A percentile compares a stretch with the other conserved stretches of the same genome.
Evolutionary conservation across 148 eudicot species (phyloP).

Genomic region (Camellia japonica): DNA sequence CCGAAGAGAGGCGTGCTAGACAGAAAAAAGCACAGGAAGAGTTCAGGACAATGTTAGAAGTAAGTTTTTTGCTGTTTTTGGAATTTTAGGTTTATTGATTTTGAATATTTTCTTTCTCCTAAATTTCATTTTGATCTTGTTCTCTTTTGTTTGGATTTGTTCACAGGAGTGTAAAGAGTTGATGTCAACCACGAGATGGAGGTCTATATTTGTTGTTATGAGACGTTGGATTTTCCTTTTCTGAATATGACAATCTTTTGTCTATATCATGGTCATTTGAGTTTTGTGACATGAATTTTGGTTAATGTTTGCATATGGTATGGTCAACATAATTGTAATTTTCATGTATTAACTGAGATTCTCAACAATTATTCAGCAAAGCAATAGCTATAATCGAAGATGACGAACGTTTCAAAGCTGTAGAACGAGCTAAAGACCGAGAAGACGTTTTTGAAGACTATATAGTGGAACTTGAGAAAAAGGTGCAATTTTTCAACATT

Average conservation of each 20-base stretch:
- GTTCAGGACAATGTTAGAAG: slow-evolving; percentile 79
- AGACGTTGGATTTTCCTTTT: neutral
- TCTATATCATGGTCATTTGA: slow-evolving; percentile 6
- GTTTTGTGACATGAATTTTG: neutral
- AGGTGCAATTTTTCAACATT: slow-evolving; percentile 41
- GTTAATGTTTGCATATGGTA: neutral
- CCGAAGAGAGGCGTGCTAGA: slow-evolving; percentile 85
- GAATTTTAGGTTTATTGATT: neutral
- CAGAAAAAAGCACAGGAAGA: slow-evolving; percentile 81
- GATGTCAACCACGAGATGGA: slow-evolving; percentile 76
- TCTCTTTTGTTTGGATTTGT: slow-evolving; percentile 19
- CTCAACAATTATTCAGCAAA: slow-evolving; percentile 49
- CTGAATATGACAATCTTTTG: neutral
- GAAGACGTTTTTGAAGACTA: slow-evolving; percentile 79
- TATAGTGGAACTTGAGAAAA: slow-evolving; percentile 61
- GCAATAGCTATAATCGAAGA: slow-evolving; percentile 58
- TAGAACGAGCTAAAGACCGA: slow-evolving; percentile 79
- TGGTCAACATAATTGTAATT: slow-evolving; percentile 3
- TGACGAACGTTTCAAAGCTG: slow-evolving; percentile 86
- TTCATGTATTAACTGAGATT: slow-evolving; percentile 3
- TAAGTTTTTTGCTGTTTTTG: slow-evolving; percentile 35
- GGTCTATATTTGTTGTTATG: slow-evolving; percentile 32
- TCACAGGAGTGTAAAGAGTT: slow-evolving; percentile 78
- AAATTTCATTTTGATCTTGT: slow-evolving; percentile 7
- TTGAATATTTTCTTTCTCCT: neutral